Evolutionary conservation across 2,329 filamentous ascomycete species (phyloP).

Genomic region (Biscogniauxia mediterranea): DNA sequence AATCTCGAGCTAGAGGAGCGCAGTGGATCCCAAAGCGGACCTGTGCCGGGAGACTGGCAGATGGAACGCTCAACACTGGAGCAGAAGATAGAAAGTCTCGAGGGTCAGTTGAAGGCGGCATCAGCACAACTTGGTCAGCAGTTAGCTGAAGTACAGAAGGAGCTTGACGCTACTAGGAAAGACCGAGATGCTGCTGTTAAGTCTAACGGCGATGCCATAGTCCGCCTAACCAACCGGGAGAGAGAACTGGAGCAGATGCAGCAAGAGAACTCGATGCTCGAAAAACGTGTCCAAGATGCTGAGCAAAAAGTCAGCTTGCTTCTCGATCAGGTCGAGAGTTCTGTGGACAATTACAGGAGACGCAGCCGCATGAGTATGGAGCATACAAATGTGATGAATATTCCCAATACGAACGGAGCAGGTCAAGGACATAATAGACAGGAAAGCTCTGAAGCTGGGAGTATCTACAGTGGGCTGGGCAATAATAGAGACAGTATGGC

Average conservation of each 20-base stretch:
- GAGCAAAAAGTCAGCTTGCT: constrained; percentile 91
- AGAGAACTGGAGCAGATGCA: constrained; percentile 78
- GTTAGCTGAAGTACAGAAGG: constrained; percentile 64
- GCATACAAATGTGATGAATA: constrained; percentile 38
- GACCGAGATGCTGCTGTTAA: constrained; percentile 64
- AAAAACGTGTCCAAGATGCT: constrained; percentile 82
- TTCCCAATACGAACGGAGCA: constrained; percentile 33
- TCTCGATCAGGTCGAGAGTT: constrained; percentile 89
- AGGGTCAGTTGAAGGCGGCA: constrained; percentile 66
- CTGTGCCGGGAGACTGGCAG: constrained; percentile 66
- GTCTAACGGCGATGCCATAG: constrained; percentile 51
- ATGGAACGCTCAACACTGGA: constrained; percentile 67
- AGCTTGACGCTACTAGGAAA: constrained; percentile 62
- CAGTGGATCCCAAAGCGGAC: constrained; percentile 33
- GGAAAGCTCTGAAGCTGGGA: constrained; percentile 60
- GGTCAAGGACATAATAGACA: constrained; percentile 51
- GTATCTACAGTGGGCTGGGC: constrained; percentile 59
- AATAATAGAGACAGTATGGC: constrained; percentile 62
- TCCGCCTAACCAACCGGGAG: constrained; percentile 58
- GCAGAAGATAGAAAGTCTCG: constrained; percentile 65
- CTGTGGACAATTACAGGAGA: constrained; percentile 91
- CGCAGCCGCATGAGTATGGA: constrained; percentile 61
- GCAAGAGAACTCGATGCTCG: constrained; percentile 76
- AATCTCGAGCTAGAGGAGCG: constrained; percentile 64
- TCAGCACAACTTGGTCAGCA: constrained; percentile 69